Evolutionary conservation across 2,329 filamentous ascomycete genomes (phyloP), one percentile per base, ranked within the genome.

Genomic region (Hymenotorrendiella dingleyae): DNA sequence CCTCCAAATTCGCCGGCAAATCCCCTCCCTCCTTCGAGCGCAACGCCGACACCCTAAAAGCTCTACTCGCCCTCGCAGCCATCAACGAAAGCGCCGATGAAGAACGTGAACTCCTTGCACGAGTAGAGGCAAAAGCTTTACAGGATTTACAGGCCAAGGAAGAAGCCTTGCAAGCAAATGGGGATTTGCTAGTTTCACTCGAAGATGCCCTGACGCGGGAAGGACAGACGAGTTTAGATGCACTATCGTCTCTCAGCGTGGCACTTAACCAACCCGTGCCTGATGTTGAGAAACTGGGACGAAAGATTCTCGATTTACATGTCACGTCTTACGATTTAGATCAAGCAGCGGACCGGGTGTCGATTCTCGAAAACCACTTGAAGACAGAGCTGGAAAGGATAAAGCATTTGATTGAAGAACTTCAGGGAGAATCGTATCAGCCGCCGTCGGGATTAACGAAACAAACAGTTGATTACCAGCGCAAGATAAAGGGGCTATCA

Each of bases 41-140:
- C 56, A 96, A 93, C 59, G 74, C 83, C 22, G 85, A 91, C 34
- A 96, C 90, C 0, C 71, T 95, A 37, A 82, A 80, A 50, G 80
- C 75, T 1, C 72, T 95, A 4, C 73, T 94, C 7, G 76, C 82
- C 20, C 72, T 95, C 6, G 85, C 85, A 16, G 71, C 80, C 9
- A 70, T 80, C 30, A 94, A 93, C 60, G 89, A 95, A 59, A 67
- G 76, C 10, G 85, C 84, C 5, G 84, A 90, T 50, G 85, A 90
- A 55, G 80, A 86, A 53, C 71, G 73, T 12, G 67, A 69, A 3
- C 63, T 82, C 1, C 56, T 86, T 8, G 68, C 74, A 21, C 67
- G 69, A 16, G 66, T 83, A 12, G 80, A 88, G 53, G 68, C 72
- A 26, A 68, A 73, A 22, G 76, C 81, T 2, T 64, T 87, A 4